Base-by-base conservation (phyloP, 2,329 filamentous ascomycete species). In the Huntiella moniliformis region DNA sequence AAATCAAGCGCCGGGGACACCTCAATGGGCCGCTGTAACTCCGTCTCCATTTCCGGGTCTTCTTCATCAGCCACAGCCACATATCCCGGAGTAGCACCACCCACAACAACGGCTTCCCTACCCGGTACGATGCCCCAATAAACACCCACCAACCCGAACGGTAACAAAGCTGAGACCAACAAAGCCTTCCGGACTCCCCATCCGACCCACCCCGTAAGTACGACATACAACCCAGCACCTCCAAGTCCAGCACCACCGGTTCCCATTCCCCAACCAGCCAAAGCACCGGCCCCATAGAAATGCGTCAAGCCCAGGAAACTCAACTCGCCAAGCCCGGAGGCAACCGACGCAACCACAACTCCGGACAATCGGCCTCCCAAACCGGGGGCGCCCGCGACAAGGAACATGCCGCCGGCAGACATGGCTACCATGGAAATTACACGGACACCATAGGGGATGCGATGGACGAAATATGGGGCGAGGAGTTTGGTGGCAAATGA, bases 391-490 rank as follows among this genome's bases (percentile, higher is more conserved):
- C 91, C 67, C 1, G 87, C 86, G 33, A 96, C 78, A 39, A 93
- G 69, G 39, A 93, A 70, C 91, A 96, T 96, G 50, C 91, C 91
- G 5, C 67, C 61, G n/a, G 77, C 73, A 0, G 87, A 93, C 2
- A 92, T 65, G 1, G 66, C 66, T 51, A 82, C 82, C 58, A 94
- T 84, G 43, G 79, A 60, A 39, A 84, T 56, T 48, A 94, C 74
- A 6, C 91, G 82, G 2, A 77, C 55, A 16, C 70, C 67, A 62
- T 96, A 96, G 0, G 88, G 82, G 6, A 96, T 71, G 48, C 73
- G 68, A 58, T 95, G 85, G 57, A 96, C 94, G 55, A 93, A 88
- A 67, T 96, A 95, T 1, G 91, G 91, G 0, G 84, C 85, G 56
- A 85, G 66, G 42, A 96, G 72, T 61, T 96, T 96, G 43, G 81